phyloP scores from a whole-genome alignment of 495 filamentous ascomycete genomes.

The Tuber aestivum region DNA sequence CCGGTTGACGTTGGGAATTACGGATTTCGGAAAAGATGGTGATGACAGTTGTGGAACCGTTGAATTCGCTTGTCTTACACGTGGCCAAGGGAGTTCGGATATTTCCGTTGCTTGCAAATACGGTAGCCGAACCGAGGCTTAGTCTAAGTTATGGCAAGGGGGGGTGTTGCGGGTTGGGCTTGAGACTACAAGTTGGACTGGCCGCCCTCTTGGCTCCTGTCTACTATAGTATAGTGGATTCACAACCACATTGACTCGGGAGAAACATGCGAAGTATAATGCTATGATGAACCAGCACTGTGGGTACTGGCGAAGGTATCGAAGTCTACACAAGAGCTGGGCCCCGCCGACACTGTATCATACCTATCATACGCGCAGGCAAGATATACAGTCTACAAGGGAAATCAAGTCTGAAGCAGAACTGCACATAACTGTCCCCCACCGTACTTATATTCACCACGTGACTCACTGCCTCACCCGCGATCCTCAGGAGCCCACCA shows the following conservation, averaged over 20 bases:
- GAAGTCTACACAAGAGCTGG: background rate
- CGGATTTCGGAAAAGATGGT: background rate
- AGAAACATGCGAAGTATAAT: background rate
- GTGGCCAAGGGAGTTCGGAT: background rate
- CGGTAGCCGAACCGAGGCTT: background rate
- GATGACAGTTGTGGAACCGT: background rate
- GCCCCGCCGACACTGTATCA: background rate
- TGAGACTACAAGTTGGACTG: no score
- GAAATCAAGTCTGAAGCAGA: background rate
- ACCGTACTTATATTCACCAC: background rate
- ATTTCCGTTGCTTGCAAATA: background rate
- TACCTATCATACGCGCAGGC: background rate
- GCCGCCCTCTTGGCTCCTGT: background rate
- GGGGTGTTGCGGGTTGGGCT: no score
- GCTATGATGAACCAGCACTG: background rate
- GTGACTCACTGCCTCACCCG: background rate
- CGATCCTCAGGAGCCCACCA: background rate
- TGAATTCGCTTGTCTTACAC: background rate
- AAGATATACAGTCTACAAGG: background rate
- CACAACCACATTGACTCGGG: background rate
- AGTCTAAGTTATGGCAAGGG: no score
- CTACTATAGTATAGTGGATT: background rate
- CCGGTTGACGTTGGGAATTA: constrained; percentile 3
- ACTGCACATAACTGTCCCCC: background rate
- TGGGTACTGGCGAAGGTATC: background rate